Conservation (phyloP, 169 alveolate species). For the Cryptosporidium viatorum region DNA sequence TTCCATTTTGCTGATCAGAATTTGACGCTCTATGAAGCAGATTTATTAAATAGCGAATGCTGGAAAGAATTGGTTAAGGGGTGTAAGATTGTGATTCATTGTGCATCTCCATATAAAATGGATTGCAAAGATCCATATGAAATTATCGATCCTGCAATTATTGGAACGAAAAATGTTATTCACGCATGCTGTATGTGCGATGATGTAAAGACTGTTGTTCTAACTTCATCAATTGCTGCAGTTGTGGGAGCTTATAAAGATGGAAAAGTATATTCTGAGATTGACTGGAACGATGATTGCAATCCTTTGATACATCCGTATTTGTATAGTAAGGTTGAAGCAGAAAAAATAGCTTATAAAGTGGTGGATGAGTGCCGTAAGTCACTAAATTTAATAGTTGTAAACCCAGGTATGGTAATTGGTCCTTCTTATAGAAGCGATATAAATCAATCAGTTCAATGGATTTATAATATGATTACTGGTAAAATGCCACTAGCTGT, state of each 20-base stretch:
- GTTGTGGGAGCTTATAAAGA: conserved; percentile 49
- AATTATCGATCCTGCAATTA: conserved; percentile 60
- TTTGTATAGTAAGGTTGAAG: conserved; percentile 60
- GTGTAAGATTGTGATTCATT: conserved; percentile 55
- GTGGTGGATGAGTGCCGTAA: conserved; percentile 58
- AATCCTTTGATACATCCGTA: conserved; percentile 60
- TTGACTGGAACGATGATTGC: conserved; percentile 69
- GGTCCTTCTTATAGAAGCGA: conserved; percentile 73
- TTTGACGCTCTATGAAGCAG: conserved; percentile 29
- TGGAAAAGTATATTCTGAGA: conserved; percentile 70
- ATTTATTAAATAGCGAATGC: conserved; percentile 9
- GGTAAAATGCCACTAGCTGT: conserved; percentile 48
- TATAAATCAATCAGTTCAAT: conserved; percentile 63
- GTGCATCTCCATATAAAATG: conserved; percentile 75
- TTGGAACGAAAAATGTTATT: conserved; percentile 65
- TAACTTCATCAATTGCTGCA: conserved; percentile 72
- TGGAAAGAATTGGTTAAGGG: conserved; percentile 54
- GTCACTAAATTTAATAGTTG: conserved; percentile 33
- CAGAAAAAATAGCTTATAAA: conserved; percentile 44
- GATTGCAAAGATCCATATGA: conserved; percentile 72
- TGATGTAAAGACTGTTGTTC: conserved; percentile 65
- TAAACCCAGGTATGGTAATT: conserved; percentile 68
- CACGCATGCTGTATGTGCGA: conserved; percentile 65
- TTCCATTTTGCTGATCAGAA: conserved; percentile 43
- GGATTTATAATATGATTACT: conserved; percentile 70